Evolutionary conservation across 176 grass and related monocot species (phyloP), one percentile per base, ranked within the genome.

Genomic region (Triticum dicoccoides): DNA sequence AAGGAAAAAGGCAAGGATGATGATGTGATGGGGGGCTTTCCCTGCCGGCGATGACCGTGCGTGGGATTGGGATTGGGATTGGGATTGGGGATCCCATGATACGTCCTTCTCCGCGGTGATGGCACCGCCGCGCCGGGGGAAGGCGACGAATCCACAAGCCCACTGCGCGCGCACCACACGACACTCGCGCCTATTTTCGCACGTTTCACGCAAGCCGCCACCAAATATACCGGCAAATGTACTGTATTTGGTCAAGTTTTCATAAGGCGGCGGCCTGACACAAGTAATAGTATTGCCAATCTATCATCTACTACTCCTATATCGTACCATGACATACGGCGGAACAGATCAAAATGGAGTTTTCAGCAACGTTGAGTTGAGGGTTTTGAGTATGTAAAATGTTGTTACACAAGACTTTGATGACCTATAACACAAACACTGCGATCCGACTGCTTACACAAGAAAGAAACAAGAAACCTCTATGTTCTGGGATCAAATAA

Each of bases 341-440:
- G 8, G 71, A 9, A n/a, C 3, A 8, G 79, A 68, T 35, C 44
- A 33, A 73, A 67, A 20, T 59, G 62, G 13, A 67, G 5, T 18
- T 65, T 54, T 65, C 10, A 13, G 63, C 23, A 66, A 69, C 42
- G 58, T 38, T 30, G 8, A 42, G 44, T 11, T 17, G 9, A 59
- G 54, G 54, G 54, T 59, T 59, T 30, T 30, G 5, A 33, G 68
- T 8, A 30, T 71, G 42, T 45, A 45, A 12, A 45, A 45, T 45
- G 15, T 74, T 47, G 15, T 74, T 66, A 44, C 84, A 79, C 1
- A 23, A 39, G 17, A 17, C 64, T 85, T 89, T 89, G 24, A 11
- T 89, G 24, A 11, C 65, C 54, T 70, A 59, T 59, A 81, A 35
- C 25, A 68, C 12, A 61, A 44, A 29, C 35, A 58, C 47, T 10